phyloP scores from a whole-genome alignment of 352 stramenopile species.

The Globisporangium splendens region DNA sequence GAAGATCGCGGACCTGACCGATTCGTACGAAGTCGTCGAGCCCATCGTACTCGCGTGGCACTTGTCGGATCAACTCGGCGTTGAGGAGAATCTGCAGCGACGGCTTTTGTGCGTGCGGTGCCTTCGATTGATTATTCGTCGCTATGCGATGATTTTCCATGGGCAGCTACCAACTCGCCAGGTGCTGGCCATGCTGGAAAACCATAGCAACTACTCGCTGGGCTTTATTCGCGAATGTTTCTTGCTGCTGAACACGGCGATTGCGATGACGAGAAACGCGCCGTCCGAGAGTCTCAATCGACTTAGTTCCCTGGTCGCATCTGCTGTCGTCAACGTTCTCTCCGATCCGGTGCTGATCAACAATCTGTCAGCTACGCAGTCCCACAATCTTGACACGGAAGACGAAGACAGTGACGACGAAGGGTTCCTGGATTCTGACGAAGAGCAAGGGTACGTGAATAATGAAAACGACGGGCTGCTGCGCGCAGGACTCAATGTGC shows the following conservation, averaged over 20 bases:
- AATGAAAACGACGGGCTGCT: conserved; percentile 68
- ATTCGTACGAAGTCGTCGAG: conserved; percentile 66
- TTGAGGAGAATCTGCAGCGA: conserved; percentile 61
- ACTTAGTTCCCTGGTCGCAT: conserved; percentile 40
- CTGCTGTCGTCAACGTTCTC: conserved; percentile 54
- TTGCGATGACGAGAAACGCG: conserved; percentile 60
- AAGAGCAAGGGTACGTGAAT: conserved; percentile 53
- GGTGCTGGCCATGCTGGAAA: conserved; percentile 57
- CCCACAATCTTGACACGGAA: conserved; percentile 19
- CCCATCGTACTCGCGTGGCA: conserved; percentile 78
- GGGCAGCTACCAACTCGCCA: conserved; percentile 61
- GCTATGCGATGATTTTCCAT: conserved; percentile 80
- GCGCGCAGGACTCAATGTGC: conserved; percentile 58
- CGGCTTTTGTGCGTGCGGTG: conserved; percentile 60
- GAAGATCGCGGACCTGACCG: conserved; percentile 55
- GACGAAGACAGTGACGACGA: conserved; percentile 31
- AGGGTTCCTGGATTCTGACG: conserved; percentile 43
- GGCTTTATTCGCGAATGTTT: conserved; percentile 75
- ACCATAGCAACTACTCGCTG: conserved; percentile 38
- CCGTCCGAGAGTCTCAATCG: conserved; percentile 64
- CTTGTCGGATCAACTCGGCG: conserved; percentile 62
- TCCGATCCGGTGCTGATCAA: conserved; percentile 51
- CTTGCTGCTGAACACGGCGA: conserved; percentile 65
- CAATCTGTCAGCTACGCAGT: conserved; percentile 31
- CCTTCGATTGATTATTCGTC: conserved; percentile 61